Percentiles rank a stretch among this genome's conserved stretches.
Conservation (phyloP, 768 basidiomycete genomes). For the Xerocomellus intermedius region DNA sequence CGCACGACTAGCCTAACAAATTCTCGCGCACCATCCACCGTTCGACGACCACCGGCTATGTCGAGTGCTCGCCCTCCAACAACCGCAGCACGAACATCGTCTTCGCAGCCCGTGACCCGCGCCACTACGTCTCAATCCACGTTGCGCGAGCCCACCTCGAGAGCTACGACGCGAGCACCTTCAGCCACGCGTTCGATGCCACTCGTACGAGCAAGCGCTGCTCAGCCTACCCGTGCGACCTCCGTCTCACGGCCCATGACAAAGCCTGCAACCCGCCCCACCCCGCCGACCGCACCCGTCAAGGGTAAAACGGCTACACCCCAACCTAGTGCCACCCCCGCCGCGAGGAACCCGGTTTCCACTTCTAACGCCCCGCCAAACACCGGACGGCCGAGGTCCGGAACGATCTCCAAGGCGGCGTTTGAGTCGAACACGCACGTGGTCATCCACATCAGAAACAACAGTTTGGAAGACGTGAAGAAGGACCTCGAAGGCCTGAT, state of each 20-base stretch:
- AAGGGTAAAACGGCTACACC: constrained; percentile 8
- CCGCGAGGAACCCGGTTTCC: background rate
- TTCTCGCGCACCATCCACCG: constrained; percentile 10
- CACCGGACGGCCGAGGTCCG: constrained; percentile 18
- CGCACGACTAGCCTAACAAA: background rate
- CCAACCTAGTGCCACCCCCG: background rate
- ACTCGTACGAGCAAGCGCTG: constrained; percentile 1
- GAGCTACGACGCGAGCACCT: constrained; percentile 20
- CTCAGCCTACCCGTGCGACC: constrained; percentile 9
- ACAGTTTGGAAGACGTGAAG: constrained; percentile 30
- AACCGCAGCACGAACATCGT: background rate
- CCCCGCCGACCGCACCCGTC: background rate
- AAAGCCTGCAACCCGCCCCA: constrained; percentile 8
- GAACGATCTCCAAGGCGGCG: constrained; percentile 26
- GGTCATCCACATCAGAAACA: constrained; percentile 17
- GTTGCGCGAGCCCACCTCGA: constrained; percentile 11
- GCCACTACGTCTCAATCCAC: constrained; percentile 24
- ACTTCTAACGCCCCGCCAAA: background rate
- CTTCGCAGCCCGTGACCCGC: constrained; percentile 26
- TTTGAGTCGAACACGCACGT: constrained; percentile 24
- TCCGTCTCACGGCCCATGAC: constrained; percentile 6
- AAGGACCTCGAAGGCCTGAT: constrained; percentile 31
- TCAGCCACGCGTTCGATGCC: constrained; percentile 20
- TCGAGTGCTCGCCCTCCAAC: constrained; percentile 10
- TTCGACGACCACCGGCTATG: constrained; percentile 8